Evolutionary conservation across 257 asterid genomes (phyloP), one percentile per base, ranked within the genome.

Genomic region (Capsicum chinense): DNA sequence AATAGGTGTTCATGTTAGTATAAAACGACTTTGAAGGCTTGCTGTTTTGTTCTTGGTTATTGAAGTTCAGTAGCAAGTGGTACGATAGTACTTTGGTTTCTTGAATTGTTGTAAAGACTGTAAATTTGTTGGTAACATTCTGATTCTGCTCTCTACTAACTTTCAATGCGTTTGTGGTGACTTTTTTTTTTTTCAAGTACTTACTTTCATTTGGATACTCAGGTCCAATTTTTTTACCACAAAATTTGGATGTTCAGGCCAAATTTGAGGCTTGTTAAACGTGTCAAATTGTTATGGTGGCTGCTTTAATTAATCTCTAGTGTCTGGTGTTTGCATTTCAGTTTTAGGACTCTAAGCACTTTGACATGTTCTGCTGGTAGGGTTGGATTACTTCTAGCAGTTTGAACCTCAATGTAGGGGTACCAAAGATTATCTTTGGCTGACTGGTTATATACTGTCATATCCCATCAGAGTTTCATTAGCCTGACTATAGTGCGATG

Each of bases 21-120:
- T 78, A 78, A 63, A 35, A 74, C 3, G 59, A 13, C 47, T 76
- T 13, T 52, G 63, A 21, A 52, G 47, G 62, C 14, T 26, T 78
- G 81, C 48, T 12, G 26, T 76, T 54, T 7, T 21, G 19, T 74
- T 15, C 14, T 52, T 76, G 48, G 81, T 52, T 76, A 7, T 26
- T 7, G 50, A 78, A 54, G 64, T 35, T 76, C 17, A 54, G 64
- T 13, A 2, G 81, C 50, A 78, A 52, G 6, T 54, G 58, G 81
- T 76, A 14, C 33, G 33, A 4, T 39, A 39, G 48, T 74, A 74
- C 19, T 76, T 76, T 26, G n/a, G 63, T 52, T 54, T 6, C 48
- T 52, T 76, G 47, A 13, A 50, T 76, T 76, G 63, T 76, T 76
- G 63, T 76, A 13, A 52, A 52, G 81, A 76, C 81, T 3, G 62